Percentiles rank a stretch among this genome's conserved stretches.
These are phyloP conservation scores for Lecanicillium sp. DNA, from an alignment of 2,329 filamentous ascomycete species.

Conservation along the genomic window DNA sequence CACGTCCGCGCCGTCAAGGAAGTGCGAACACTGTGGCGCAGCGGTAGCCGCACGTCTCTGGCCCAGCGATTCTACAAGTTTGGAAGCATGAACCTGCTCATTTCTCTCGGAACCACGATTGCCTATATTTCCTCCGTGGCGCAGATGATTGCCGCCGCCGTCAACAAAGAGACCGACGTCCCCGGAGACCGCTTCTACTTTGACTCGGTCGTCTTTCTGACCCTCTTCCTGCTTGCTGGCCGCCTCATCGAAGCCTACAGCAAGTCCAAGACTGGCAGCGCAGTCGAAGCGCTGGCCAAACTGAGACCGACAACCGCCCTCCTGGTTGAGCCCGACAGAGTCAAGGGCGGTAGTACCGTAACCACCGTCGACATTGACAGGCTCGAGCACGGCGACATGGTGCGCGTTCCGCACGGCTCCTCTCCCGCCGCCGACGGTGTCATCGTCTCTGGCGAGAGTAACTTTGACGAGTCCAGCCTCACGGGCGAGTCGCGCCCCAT, in stretches of 20 bases:
- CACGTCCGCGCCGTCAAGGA: slow-evolving; percentile 75
- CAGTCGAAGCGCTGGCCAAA: slow-evolving; percentile 70
- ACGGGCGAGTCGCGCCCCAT: slow-evolving; percentile 70
- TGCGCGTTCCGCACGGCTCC: slow-evolving; percentile 68
- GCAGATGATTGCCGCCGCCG: slow-evolving; percentile 61
- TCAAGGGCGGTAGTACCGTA: slow-evolving; percentile 27
- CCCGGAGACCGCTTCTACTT: slow-evolving; percentile 63
- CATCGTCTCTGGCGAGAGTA: slow-evolving; percentile 53
- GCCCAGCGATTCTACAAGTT: slow-evolving; percentile 80
- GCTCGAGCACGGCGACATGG: slow-evolving; percentile 65
- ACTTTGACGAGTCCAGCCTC: slow-evolving; percentile 84
- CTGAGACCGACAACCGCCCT: slow-evolving; percentile 71
- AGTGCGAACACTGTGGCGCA: slow-evolving; percentile 68
- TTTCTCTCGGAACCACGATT: slow-evolving; percentile 80
- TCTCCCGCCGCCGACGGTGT: slow-evolving; percentile 81
- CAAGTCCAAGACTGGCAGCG: slow-evolving; percentile 84
- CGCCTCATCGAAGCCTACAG: slow-evolving; percentile 81
- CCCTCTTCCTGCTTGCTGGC: slow-evolving; percentile 72
- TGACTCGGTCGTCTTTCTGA: slow-evolving; percentile 87
- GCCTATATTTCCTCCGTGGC: slow-evolving; percentile 79
- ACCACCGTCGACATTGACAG: slow-evolving; percentile 52
- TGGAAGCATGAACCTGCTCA: slow-evolving; percentile 92
- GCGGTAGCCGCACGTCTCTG: slow-evolving; percentile 63
- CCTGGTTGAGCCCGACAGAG: slow-evolving; percentile 46
- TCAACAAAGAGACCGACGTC: slow-evolving; percentile 28